Percentiles rank a stretch among this genome's conserved stretches.
Conservation (phyloP, 2,329 filamentous ascomycete species). For the Alternaria sp. region DNA sequence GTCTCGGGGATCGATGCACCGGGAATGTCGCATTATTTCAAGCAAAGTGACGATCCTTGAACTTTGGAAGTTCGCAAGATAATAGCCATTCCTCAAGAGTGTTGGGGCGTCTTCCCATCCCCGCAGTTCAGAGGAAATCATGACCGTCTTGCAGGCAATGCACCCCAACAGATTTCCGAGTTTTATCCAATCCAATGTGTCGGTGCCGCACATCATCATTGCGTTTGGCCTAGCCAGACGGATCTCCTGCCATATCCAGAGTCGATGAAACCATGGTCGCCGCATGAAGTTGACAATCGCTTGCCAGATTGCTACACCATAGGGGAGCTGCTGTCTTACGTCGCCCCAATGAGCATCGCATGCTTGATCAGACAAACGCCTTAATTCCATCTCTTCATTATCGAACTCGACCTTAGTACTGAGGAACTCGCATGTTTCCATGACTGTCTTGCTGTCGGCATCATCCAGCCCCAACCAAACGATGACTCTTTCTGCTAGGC, state of each 20-base stretch:
- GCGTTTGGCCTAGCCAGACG: background rate
- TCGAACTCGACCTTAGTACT: background rate
- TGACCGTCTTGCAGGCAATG: background rate
- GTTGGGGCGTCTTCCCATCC: background rate
- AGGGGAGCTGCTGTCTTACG: background rate
- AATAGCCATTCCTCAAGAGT: no score
- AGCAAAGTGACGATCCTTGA: no score
- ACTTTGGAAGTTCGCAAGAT: no score
- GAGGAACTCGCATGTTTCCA: background rate
- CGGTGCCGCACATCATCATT: background rate
- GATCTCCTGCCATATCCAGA: conserved; percentile 1
- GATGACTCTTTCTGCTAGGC: background rate
- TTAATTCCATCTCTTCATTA: background rate
- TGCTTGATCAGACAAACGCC: background rate
- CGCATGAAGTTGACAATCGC: no score
- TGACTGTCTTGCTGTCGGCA: background rate
- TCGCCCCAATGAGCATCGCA: background rate
- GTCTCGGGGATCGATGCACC: background rate
- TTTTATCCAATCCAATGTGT: background rate
- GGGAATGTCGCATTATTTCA: background rate
- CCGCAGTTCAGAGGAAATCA: no score
- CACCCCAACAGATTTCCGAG: background rate
- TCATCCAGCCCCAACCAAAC: conserved; percentile 1
- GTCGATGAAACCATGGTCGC: background rate
- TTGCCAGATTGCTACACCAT: background rate